These are phyloP conservation scores for Avena atlantica DNA, from an alignment of 176 grass and related monocot genomes.

Conservation along the genomic window DNA sequence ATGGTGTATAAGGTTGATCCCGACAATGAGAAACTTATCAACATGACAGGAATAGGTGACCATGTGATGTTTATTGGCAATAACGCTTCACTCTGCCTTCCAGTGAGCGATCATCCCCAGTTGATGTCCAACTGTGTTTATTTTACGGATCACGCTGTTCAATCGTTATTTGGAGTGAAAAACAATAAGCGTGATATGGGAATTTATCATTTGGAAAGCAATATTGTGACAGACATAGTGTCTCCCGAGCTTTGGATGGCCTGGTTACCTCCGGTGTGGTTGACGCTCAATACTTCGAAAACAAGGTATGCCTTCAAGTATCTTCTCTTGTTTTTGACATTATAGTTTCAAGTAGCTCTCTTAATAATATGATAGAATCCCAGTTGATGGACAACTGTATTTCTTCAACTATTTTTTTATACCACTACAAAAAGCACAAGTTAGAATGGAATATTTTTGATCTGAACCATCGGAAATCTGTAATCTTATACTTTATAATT, in stretches of 20 bases:
- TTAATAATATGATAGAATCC: not conserved
- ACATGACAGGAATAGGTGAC: not conserved
- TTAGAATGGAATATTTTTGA: too few species aligned
- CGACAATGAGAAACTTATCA: not conserved
- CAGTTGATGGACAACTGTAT: not conserved
- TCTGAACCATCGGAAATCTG: too few species aligned
- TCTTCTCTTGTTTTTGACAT: too few species aligned
- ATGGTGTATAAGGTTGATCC: not conserved
- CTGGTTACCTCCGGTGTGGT: not conserved
- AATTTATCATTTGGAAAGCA: conserved; percentile 4
- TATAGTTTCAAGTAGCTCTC: not conserved
- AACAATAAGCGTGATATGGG: not conserved
- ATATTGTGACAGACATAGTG: not conserved
- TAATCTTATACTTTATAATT: too few species aligned
- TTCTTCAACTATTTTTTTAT: not conserved
- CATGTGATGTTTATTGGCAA: not conserved
- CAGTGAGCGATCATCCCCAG: not conserved
- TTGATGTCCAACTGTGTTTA: not conserved
- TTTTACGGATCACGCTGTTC: not conserved
- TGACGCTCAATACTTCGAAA: not conserved
- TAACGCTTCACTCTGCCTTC: conserved; percentile 4
- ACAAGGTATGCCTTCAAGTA: not conserved
- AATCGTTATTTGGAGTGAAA: not conserved
- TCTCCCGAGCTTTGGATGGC: not conserved
- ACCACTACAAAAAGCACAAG: not conserved